Evolutionary conservation across 2,329 filamentous ascomycete species (phyloP), one percentile per base, ranked within the genome.

Genomic region (Fusarium nanum): DNA sequence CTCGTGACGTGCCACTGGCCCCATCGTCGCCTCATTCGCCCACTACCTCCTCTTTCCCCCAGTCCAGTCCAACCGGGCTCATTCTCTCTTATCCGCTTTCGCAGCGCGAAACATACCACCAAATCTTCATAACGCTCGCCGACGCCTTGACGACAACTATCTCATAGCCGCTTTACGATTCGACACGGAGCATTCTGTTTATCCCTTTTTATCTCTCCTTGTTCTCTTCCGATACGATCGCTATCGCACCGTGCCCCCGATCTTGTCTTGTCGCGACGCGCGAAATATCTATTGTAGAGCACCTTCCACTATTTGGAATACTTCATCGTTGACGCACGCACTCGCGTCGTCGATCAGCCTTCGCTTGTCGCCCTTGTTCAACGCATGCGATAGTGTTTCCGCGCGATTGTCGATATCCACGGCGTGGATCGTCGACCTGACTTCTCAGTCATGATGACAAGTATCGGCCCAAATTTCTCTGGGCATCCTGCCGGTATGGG

Each of bases 401-500:
- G 76, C 76, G 75, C 76, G 73, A 72, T 76, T 76, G 84, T 88
- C 85, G 84, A 86, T 85, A 86, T 88, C 87, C 86, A 88, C 85
- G 76, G 75, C 75, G 86, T 88, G 87, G 86, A 84, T 85, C 83
- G 78, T 84, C 84, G 85, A 82, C 83, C 74, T 56, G 65, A 60
- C 71, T 56, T 46, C 53, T 57, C 45, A 73, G 77, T 83, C 77
- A 93, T 92, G 90, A 93, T 93, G 91, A 87, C 90, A 73, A 89
- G 87, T 81, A 88, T 91, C 82, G 85, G 83, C 71, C 87, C 87
- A 74, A 84, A 87, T 76, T 92, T 89, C 76, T 80, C 83, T 76
- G 89, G 90, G 80, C 90, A 93, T 83, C 89, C 90, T 71, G 88
- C 85, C 76, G 88, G 84, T 77, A 92, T 93, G 88, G 91, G 85